Evolutionary conservation across 192 early-diverging fungal species (phyloP).

Genomic region (Lobosporangium transversale): DNA sequence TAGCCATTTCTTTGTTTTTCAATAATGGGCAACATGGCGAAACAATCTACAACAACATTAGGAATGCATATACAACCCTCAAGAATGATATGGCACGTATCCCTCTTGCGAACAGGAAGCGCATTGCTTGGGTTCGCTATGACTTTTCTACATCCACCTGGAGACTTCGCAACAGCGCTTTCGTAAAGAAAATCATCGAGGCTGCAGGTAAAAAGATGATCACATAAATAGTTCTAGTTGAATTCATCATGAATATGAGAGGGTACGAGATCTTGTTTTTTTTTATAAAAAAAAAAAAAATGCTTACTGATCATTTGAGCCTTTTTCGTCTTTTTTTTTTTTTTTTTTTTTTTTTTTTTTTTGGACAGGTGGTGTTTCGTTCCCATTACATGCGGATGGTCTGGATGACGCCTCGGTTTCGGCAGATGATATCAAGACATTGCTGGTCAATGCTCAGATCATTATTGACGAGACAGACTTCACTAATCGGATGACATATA

Average conservation of each 20-base stretch:
- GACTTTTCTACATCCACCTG: slow-evolving; percentile 31
- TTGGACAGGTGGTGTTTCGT: slow-evolving; percentile 21
- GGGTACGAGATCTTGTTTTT: too few species aligned
- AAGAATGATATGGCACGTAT: slow-evolving; percentile 14
- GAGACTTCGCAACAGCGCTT: slow-evolving; percentile 32
- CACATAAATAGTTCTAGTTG: too few species aligned
- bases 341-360: neutral
- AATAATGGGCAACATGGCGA: slow-evolving; percentile 33
- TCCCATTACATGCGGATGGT: slow-evolving; percentile 36
- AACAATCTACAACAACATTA: slow-evolving; percentile 43
- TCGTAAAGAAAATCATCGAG: slow-evolving; percentile 46
- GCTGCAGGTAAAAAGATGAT: too few species aligned
- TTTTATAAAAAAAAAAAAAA: neutral
- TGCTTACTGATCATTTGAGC: too few species aligned
- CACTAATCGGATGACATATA: neutral
- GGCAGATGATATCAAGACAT: slow-evolving; percentile 10
- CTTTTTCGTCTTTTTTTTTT: too few species aligned
- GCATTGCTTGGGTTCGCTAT: slow-evolving; percentile 55
- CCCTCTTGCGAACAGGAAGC: slow-evolving; percentile 29
- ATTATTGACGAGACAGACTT: slow-evolving; percentile 39
- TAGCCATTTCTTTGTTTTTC: slow-evolving; percentile 54
- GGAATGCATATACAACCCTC: slow-evolving; percentile 20
- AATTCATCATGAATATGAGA: too few species aligned
- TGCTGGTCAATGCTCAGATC: slow-evolving; percentile 22
- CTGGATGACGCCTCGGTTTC: neutral